Conservation (phyloP, 2,329 filamentous ascomycete genomes). For the Alternaria brassicae region DNA sequence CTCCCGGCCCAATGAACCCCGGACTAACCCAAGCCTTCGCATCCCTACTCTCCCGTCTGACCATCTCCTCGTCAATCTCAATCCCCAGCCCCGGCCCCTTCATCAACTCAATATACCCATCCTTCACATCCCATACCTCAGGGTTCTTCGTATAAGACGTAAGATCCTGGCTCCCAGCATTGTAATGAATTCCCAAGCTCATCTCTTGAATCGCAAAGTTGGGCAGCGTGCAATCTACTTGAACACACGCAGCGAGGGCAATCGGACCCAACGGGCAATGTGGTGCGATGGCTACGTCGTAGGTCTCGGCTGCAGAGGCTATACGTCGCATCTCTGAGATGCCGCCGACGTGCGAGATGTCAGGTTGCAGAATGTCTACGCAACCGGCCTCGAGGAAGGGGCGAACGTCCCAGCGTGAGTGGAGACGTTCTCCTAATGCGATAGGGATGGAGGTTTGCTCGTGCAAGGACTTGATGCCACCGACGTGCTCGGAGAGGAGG, state of each 20-base stretch:
- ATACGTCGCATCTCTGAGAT: slow-evolving; percentile 75
- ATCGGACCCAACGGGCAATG: slow-evolving; percentile 78
- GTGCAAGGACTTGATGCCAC: slow-evolving; percentile 68
- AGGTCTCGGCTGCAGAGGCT: slow-evolving; percentile 73
- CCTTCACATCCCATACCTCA: slow-evolving; percentile 69
- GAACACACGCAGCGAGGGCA: slow-evolving; percentile 73
- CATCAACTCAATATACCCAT: slow-evolving; percentile 69
- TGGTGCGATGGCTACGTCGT: slow-evolving; percentile 75
- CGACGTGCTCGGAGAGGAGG: slow-evolving; percentile 71
- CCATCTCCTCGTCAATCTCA: slow-evolving; percentile 71
- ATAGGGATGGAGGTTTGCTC: slow-evolving; percentile 68
- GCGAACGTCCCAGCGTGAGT: slow-evolving; percentile 76
- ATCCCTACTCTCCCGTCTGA: slow-evolving; percentile 65
- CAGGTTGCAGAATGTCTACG: slow-evolving; percentile 76
- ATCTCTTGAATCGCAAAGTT: slow-evolving; percentile 79
- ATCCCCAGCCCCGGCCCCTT: slow-evolving; percentile 71
- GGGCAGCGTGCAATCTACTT: slow-evolving; percentile 66
- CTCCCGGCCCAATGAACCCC: slow-evolving; percentile 72
- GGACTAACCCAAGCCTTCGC: slow-evolving; percentile 70
- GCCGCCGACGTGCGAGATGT: slow-evolving; percentile 74
- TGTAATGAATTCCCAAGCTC: slow-evolving; percentile 82
- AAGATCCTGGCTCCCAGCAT: slow-evolving; percentile 54
- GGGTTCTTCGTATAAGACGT: slow-evolving; percentile 71
- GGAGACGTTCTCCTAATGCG: slow-evolving; percentile 74
- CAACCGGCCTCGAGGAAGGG: slow-evolving; percentile 72